phyloP scores from a whole-genome alignment of 23 red algal species.

The Gracilaria caudata region DNA sequence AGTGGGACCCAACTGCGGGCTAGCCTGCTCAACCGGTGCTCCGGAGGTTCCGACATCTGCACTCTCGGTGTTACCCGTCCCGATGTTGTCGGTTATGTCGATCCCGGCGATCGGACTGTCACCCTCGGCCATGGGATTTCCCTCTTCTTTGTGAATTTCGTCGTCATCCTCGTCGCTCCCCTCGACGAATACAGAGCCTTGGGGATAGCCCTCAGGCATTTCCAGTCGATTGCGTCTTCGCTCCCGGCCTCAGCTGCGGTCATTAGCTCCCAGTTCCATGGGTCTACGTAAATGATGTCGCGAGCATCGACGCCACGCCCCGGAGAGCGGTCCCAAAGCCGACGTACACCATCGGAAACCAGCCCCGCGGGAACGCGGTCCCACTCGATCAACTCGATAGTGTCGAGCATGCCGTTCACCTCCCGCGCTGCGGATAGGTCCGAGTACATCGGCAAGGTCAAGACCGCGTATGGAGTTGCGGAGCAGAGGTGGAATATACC shows the following conservation, averaged over 20 bases:
- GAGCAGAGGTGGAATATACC: background rate
- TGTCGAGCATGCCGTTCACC: background rate
- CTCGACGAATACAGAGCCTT: background rate
- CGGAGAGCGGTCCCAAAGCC: background rate
- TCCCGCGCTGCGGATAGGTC: background rate
- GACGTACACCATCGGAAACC: background rate
- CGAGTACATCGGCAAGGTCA: background rate
- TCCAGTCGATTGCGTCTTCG: background rate
- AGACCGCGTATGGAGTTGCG: background rate
- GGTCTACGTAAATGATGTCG: background rate
- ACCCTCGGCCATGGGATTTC: too few relatives aligned
- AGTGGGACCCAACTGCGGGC: too few relatives aligned
- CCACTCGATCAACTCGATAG: background rate
- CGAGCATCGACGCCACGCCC: background rate
- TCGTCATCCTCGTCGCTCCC: background rate
- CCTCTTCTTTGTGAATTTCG: too few relatives aligned
- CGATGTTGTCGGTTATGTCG: too few relatives aligned
- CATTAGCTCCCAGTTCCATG: background rate
- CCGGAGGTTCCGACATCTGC: too few relatives aligned
- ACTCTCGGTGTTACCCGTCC: too few relatives aligned
- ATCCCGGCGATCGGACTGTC: too few relatives aligned
- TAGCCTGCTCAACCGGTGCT: too few relatives aligned
- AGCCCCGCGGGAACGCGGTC: background rate
- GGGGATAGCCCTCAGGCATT: background rate
- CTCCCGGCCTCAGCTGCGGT: background rate